These are phyloP conservation scores for Mitragyna speciosa DNA, from an alignment of 257 asterid genomes.

Conservation along the genomic window DNA sequence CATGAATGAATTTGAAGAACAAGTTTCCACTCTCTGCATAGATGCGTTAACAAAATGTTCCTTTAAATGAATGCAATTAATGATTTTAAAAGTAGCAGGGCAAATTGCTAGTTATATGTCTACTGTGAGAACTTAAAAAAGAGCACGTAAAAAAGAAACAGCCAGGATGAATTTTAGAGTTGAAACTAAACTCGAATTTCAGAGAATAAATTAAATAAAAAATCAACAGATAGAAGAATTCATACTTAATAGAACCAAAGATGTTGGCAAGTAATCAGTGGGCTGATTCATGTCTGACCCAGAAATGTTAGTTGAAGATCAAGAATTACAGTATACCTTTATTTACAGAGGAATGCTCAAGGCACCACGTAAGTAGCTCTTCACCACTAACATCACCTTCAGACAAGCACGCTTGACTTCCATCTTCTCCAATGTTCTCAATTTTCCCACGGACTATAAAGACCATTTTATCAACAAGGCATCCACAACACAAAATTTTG, in stretches of 20 bases:
- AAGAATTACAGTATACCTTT: constrained; percentile 44
- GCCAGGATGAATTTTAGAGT: background rate
- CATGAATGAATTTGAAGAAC: background rate
- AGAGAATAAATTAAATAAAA: background rate
- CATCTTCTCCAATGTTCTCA: constrained; percentile 78
- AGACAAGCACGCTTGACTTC: constrained; percentile 45
- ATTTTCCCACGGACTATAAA: constrained; percentile 85
- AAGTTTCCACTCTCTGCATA: background rate
- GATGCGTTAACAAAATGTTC: background rate
- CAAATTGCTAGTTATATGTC: background rate
- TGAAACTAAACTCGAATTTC: too few relatives aligned
- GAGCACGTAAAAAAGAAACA: background rate
- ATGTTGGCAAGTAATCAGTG: background rate
- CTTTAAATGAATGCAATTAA: background rate
- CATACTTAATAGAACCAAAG: background rate
- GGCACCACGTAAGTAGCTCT: constrained; percentile 96
- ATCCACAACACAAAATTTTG: constrained; percentile 56
- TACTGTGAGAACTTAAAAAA: background rate
- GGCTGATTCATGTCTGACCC: background rate
- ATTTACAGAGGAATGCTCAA: constrained; percentile 81
- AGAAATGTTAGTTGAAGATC: background rate
- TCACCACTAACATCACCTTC: constrained; percentile 93
- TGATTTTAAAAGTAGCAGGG: background rate
- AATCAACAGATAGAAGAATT: background rate
- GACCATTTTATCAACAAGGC: constrained; percentile 85